Conservation (phyloP, 148 eudicot genomes). For the Vaccinium macrocarpon region DNA sequence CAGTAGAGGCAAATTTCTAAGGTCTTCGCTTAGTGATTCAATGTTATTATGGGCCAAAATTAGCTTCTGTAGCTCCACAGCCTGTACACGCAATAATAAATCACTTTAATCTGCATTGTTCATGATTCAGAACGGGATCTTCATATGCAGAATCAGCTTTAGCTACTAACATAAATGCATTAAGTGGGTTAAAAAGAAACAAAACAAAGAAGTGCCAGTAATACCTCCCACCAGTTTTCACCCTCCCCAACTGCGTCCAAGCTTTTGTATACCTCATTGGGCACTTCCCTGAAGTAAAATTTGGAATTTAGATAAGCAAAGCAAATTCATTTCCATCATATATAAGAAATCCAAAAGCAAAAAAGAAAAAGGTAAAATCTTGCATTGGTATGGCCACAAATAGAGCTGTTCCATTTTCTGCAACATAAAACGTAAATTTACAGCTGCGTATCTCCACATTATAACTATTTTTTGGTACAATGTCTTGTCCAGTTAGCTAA, state of each 20-base stretch:
- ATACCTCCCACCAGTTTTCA: slow-evolving; percentile 99
- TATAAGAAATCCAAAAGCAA: no score
- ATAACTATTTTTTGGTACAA: no score
- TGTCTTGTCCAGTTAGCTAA: neutral
- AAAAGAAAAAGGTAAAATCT: neutral
- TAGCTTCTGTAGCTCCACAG: slow-evolving; percentile 93
- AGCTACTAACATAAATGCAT: slow-evolving; percentile 6
- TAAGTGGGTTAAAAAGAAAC: slow-evolving; percentile 8
- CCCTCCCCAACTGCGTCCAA: slow-evolving; percentile 75
- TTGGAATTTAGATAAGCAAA: neutral
- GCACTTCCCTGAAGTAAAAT: slow-evolving; percentile 69
- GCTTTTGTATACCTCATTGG: slow-evolving; percentile 76
- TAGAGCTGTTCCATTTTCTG: neutral
- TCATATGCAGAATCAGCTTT: neutral
- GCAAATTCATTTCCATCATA: neutral
- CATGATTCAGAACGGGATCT: slow-evolving; percentile 3
- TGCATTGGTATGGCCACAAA: neutral
- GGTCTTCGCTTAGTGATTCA: slow-evolving; percentile 69
- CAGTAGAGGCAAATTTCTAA: slow-evolving; percentile 64
- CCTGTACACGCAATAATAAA: slow-evolving; percentile 36
- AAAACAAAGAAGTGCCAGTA: slow-evolving; percentile 2
- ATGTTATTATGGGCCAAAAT: slow-evolving; percentile 92
- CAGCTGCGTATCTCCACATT: neutral
- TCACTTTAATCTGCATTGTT: neutral
- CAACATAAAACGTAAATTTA: neutral